These are phyloP conservation scores for Schizophyllum amplum DNA, from an alignment of 1,284 basidiomycete genomes.

Conservation along the genomic window DNA sequence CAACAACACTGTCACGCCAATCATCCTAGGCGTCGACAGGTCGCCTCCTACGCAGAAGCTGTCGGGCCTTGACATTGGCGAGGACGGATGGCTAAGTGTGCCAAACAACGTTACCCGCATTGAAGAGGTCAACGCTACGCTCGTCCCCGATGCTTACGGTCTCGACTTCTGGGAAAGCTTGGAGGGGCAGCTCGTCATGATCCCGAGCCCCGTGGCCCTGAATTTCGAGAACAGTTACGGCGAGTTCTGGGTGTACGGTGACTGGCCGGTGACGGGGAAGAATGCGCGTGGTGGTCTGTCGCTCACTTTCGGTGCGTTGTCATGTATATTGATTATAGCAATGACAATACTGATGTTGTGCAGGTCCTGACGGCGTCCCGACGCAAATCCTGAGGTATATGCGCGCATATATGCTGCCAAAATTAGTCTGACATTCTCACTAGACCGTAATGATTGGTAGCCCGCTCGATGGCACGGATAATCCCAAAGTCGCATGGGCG, in stretches of 20 bases:
- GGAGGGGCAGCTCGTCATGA: constrained; percentile 51
- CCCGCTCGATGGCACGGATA: constrained; percentile 48
- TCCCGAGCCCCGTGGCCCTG: constrained; percentile 40
- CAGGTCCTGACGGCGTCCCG: constrained; percentile 41
- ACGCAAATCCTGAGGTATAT: constrained; percentile 44
- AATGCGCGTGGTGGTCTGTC: constrained; percentile 53
- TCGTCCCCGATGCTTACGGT: constrained; percentile 44
- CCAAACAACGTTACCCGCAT: constrained; percentile 48
- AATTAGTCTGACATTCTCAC: constrained; percentile 1
- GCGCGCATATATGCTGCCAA: not conserved
- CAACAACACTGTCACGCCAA: constrained; percentile 38
- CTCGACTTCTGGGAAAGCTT: constrained; percentile 62
- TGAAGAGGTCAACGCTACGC: constrained; percentile 35
- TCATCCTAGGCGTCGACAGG: constrained; percentile 47
- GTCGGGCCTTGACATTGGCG: constrained; percentile 41
- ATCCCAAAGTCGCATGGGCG: constrained; percentile 44
- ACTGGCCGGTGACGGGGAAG: constrained; percentile 48
- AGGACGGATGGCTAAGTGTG: constrained; percentile 46
- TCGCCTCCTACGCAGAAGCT: constrained; percentile 43
- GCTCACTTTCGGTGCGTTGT: constrained; percentile 37
- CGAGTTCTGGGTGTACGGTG: constrained; percentile 53
- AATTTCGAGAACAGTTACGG: constrained; percentile 47
- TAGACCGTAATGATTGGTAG: constrained; percentile 38
- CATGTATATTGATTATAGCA: not conserved
- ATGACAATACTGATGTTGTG: constrained; percentile 2